A percentile compares a stretch with the other conserved stretches of the same genome.
phyloP scores from a whole-genome alignment of 441 rosid species.

The Euphorbia celastroides region DNA sequence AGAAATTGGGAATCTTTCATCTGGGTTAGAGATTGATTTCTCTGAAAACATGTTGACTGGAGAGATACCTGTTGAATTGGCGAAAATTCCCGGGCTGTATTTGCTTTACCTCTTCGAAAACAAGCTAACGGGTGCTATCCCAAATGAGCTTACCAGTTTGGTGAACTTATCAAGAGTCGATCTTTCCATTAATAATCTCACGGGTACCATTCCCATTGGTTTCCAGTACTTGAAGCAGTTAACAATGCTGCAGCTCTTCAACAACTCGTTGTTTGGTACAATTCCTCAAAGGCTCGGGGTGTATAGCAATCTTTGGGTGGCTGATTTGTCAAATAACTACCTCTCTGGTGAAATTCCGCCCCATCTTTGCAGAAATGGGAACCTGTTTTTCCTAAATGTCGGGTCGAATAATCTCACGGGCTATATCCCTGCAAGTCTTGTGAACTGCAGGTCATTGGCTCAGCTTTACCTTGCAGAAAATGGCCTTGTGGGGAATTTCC shows the following conservation, averaged over 20 bases:
- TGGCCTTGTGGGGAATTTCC: slow-evolving; percentile 60
- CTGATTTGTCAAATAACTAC: slow-evolving; percentile 73
- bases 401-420: slow-evolving; percentile 66
- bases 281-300: slow-evolving; percentile 72
- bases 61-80: slow-evolving; percentile 65
- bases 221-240: slow-evolving; percentile 61
- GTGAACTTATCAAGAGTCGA: slow-evolving; percentile 74
- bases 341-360: slow-evolving; percentile 66
- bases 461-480: slow-evolving; percentile 68
- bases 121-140: slow-evolving; percentile 61
- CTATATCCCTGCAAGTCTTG: slow-evolving; percentile 54
- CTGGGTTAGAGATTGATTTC: slow-evolving; percentile 65
- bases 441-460: slow-evolving; percentile 52
- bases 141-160: slow-evolving; percentile 55
- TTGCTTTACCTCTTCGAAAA: slow-evolving; percentile 81
- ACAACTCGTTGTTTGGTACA: slow-evolving; percentile 53
- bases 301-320: slow-evolving; percentile 67
- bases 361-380: slow-evolving; percentile 49
- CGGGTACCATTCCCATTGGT: slow-evolving; percentile 69
- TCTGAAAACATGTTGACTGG: slow-evolving; percentile 73
- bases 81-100: slow-evolving; percentile 46
- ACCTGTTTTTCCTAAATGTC: slow-evolving; percentile 54
- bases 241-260: slow-evolving; percentile 72
- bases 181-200: slow-evolving; percentile 71
- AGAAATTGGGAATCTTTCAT: slow-evolving; percentile 71